Base-by-base conservation (phyloP, 768 basidiomycete genomes). In the Solioccasus polychromus region DNA sequence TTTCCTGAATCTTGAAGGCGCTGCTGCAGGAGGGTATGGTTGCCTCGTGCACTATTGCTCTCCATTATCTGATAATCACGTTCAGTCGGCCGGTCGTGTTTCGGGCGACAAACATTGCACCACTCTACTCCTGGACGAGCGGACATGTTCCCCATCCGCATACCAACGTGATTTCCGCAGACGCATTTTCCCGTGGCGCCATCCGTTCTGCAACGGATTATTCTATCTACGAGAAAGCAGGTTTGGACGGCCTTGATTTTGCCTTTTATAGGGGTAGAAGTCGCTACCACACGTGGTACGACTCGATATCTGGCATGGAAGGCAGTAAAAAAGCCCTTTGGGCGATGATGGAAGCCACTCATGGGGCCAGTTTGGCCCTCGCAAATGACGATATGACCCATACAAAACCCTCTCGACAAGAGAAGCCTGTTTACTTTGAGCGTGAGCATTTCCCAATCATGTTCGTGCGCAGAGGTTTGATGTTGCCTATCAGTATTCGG, bases 1-100 rank as follows among this genome's bases (percentile, higher is more conserved):
- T 1, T 92, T 92, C 65, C 68, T 92, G 31, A 92, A 92, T 53
- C 73, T 92, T 7, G 90, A 92, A 63, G 90, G 90, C 14, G 88
- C 89, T 3, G 80, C 82, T 12, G 74, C 82, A 1, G 89, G 88
- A 57, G 87, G 88, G 85, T 87, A n/a, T 54, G 40, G 76, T 58
- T 3, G 14, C 12, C 0, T 45, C 18, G 12, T 23, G 36, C 41
- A 8, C 6, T 8, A 2, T 23, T 8, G 25, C 39, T 8, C n/a
- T n/a, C n/a, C n/a, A 35, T 14, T 24, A 23, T n/a, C 17, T 56
- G 35, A 54, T 19, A 29, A 3, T 6, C 8, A 45, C 12, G 20
- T 45, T 4, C 50, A 88, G 87, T 8, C 85, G 86, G 1, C 88
- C 90, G 1, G 65, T 88, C 15, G 70, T 90, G 26, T 91, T 91